Conservation (phyloP, 129 eudicot species). For the sunflower (Helianthus annuus) region DNA sequence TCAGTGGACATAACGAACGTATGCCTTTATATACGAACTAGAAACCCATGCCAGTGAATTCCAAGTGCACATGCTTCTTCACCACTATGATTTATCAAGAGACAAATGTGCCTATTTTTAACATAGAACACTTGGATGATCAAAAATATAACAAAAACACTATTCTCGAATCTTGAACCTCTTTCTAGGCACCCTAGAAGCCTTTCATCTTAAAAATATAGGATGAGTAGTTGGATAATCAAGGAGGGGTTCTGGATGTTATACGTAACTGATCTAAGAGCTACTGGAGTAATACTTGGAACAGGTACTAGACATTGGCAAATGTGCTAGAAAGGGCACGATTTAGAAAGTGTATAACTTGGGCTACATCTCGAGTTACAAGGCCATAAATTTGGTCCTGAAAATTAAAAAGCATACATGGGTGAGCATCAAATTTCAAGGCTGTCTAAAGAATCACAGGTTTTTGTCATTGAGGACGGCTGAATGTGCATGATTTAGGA, state of each 20-base stretch:
- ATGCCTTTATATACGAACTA: constrained; percentile 2
- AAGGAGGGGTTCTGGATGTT: background rate
- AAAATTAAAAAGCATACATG: too few species aligned
- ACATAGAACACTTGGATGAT: background rate
- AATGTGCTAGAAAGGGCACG: too few species aligned
- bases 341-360: too few species aligned
- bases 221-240: background rate
- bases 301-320: too few species aligned
- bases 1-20: constrained; percentile 6
- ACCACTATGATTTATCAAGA: background rate
- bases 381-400: too few species aligned
- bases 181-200: background rate
- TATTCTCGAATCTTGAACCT: background rate
- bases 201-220: background rate
- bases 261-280: too few species aligned
- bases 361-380: too few species aligned
- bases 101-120: background rate
- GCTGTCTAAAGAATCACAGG: too few species aligned
- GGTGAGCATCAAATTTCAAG: too few species aligned
- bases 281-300: too few species aligned
- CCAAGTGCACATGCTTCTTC: constrained; percentile 20
- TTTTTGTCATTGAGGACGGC: too few species aligned
- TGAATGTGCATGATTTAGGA: too few species aligned
- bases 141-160: background rate
- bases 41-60: constrained; percentile 8